These are phyloP conservation scores for Castanea crenata DNA, from an alignment of 306 rosid species.

Conservation along the genomic window DNA sequence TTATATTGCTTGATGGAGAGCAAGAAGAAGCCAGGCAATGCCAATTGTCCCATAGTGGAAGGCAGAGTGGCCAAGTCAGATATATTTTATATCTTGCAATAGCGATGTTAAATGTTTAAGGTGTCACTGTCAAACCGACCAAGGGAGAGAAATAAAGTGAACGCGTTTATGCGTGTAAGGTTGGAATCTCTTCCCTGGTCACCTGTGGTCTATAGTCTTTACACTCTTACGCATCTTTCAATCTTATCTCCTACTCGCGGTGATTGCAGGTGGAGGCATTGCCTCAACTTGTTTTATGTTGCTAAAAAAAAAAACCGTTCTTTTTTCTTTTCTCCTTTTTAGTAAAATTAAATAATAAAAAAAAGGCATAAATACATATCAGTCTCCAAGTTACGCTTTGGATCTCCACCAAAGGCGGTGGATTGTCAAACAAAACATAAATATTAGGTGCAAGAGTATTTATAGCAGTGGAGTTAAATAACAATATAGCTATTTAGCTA, in stretches of 20 bases:
- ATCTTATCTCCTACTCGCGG: constrained; percentile 3
- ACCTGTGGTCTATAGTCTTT: constrained; percentile 7
- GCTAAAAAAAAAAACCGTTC: no score
- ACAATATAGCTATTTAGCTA: no score
- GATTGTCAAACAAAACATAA: no score
- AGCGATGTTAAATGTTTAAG: not conserved
- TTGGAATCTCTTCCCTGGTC: constrained; percentile 14
- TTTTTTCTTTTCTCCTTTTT: no score
- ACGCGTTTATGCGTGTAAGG: constrained; percentile 29
- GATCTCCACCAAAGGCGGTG: no score
- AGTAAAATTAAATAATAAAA: no score
- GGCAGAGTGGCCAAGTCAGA: constrained; percentile 41
- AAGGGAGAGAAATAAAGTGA: not conserved
- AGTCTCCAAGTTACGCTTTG: no score
- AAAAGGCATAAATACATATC: no score
- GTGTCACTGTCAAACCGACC: constrained; percentile 32
- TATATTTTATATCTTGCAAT: not conserved
- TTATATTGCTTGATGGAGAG: not conserved
- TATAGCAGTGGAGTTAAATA: no score
- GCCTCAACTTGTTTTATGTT: not conserved
- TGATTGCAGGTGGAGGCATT: not conserved
- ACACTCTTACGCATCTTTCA: not conserved
- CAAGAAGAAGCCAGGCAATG: not conserved
- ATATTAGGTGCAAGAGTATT: no score
- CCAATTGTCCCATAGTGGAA: constrained; percentile 27